These are phyloP conservation scores for Penicillium sp. DNA, from an alignment of 2,329 filamentous ascomycete genomes.

Conservation along the genomic window DNA sequence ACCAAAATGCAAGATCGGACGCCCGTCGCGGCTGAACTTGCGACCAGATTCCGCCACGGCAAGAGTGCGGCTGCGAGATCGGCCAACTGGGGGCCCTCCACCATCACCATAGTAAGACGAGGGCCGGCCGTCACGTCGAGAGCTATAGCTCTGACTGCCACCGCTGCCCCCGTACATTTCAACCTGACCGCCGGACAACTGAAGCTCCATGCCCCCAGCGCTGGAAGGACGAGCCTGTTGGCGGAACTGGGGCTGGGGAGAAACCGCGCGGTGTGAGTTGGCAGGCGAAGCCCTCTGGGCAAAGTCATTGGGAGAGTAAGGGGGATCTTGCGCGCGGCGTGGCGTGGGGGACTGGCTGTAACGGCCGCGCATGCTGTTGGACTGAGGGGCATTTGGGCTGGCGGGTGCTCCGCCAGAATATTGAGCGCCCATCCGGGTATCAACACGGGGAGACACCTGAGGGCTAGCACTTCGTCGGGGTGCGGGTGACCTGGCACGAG, in stretches of 20 bases:
- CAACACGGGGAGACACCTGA: conserved; percentile 30
- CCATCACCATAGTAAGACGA: conserved; percentile 51
- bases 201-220: conserved; percentile 62
- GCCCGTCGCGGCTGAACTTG: conserved; percentile 80
- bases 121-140: conserved; percentile 49
- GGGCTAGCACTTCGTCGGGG: conserved; percentile 52
- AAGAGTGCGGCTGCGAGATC: conserved; percentile 75
- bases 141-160: conserved; percentile 33
- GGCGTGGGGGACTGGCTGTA: conserved; percentile 40
- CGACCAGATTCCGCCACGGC: conserved; percentile 67
- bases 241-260: conserved; percentile 54
- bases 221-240: conserved; percentile 52
- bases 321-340: conserved; percentile 36
- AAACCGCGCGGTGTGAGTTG: conserved; percentile 45
- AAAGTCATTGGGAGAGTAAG: conserved; percentile 47
- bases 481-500: conserved; percentile 63
- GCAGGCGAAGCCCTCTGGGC: conserved; percentile 39
- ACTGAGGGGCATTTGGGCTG: conserved; percentile 46
- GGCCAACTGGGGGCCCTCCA: conserved; percentile 48
- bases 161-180: conserved; percentile 54
- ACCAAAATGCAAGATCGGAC: conserved; percentile 91
- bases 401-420: conserved; percentile 39
- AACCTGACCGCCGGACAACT: conserved; percentile 57
- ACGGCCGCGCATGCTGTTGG: conserved; percentile 41
- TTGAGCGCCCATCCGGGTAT: conserved; percentile 38